Evolutionary conservation across 2,329 filamentous ascomycete species (phyloP).

Genomic region (Ramularia endophylla): DNA sequence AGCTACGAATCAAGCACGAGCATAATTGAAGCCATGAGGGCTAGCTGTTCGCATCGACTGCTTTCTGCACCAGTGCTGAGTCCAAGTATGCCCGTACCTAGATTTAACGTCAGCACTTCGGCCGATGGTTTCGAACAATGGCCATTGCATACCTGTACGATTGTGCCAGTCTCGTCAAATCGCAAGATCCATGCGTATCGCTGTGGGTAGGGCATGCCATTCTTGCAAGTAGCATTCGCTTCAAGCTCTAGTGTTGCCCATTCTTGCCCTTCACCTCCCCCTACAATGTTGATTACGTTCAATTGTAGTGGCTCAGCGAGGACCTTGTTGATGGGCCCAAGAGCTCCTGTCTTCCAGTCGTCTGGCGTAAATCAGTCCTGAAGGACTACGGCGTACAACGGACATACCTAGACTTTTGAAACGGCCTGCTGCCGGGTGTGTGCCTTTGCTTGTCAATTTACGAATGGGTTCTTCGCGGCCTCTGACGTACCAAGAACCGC

Average conservation of each 20-base stretch:
- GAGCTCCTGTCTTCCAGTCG: conserved; percentile 24
- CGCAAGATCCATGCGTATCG: conserved; percentile 25
- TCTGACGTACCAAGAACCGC: conserved; percentile 19
- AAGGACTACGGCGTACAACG: too few relatives aligned
- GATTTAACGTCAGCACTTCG: background rate
- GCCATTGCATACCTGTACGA: conserved; percentile 20
- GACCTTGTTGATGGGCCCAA: conserved; percentile 19
- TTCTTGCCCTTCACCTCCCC: conserved; percentile 21
- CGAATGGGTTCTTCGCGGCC: background rate
- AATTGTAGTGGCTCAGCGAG: conserved; percentile 21
- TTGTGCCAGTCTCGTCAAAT: conserved; percentile 22
- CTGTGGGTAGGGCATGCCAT: conserved; percentile 25
- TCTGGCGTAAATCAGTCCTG: conserved; percentile 6
- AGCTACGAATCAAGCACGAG: too few relatives aligned
- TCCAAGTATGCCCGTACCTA: conserved; percentile 24
- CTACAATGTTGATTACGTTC: conserved; percentile 23
- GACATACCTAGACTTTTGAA: conserved; percentile 20
- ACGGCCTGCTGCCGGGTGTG: conserved; percentile 23
- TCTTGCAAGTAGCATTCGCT: conserved; percentile 24
- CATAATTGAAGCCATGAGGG: background rate
- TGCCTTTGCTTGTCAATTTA: conserved; percentile 11
- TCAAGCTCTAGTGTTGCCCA: conserved; percentile 27
- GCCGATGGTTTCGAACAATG: too few relatives aligned
- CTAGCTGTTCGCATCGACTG: conserved; percentile 16
- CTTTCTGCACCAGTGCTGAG: conserved; percentile 23